These are phyloP conservation scores for Naegleria lovaniensis DNA, from an alignment of 208 protist genomes.

Conservation along the genomic window DNA sequence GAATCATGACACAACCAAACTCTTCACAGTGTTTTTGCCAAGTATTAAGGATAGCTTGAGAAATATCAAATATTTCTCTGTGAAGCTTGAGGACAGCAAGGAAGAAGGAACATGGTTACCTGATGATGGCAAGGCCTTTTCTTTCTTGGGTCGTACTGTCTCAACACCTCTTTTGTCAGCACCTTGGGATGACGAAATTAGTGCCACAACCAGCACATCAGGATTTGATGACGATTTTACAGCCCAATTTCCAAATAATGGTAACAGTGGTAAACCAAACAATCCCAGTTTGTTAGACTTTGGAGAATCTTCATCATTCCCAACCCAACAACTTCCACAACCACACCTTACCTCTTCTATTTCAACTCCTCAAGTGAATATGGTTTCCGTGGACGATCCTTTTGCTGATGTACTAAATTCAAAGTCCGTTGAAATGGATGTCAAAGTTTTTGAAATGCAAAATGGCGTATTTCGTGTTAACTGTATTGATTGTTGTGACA, in stretches of 20 bases:
- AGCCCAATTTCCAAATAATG: neutral
- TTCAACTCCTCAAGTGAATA: neutral
- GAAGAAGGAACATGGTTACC: neutral
- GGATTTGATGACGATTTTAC: neutral
- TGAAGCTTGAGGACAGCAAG: neutral
- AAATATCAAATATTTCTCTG: conserved; percentile 1
- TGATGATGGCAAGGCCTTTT: neutral
- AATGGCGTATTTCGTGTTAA: conserved; percentile 20
- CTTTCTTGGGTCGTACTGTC: neutral
- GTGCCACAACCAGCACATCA: neutral
- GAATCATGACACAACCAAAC: neutral
- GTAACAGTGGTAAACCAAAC: neutral
- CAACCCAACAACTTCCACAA: neutral
- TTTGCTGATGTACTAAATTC: neutral
- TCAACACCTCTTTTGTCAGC: neutral
- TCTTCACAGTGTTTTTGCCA: conserved; percentile 13
- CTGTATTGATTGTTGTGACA: conserved; percentile 30
- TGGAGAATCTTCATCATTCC: neutral
- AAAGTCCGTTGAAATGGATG: neutral
- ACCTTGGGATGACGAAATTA: neutral
- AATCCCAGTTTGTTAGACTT: neutral
- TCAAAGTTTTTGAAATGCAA: neutral
- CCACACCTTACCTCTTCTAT: neutral
- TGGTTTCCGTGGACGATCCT: neutral
- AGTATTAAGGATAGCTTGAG: neutral